Evolutionary conservation across 2,329 filamentous ascomycete species (phyloP), one percentile per base, ranked within the genome.

Genomic region (Pseudogymnoascus sp.): DNA sequence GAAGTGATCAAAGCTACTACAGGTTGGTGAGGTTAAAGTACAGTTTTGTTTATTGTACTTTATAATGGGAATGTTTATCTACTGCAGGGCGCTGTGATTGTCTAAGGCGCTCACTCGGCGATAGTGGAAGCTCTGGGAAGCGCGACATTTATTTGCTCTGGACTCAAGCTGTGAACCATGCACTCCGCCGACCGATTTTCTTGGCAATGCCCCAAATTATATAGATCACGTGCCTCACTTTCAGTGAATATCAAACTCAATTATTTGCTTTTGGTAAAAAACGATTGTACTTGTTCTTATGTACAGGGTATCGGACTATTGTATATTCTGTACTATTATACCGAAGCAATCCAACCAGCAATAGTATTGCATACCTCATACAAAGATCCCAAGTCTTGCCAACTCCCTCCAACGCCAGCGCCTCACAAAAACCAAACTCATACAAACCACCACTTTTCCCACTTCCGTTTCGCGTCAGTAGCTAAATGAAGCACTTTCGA

Each of bases 401-500:
- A 64, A 59, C 62, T 59, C 30, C 30, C 30, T 12, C 61, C 59
- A 58, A 61, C 57, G 57, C 58, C 61, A 13, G 39, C 58, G 38
- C 45, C 45, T 12, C 45, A 2, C 19, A 30, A 52, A 30, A 52
- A 52, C 26, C 45, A 10, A 52, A 12, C 13, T 52, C 45, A 52
- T 52, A 52, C 45, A 52, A 48, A 28, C 26, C 45, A 52, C 8
- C 13, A 13, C 30, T 30, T 12, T 12, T 30, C 41, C 23, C n/a
- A 13, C 41, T 52, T 30, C 26, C 45, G 45, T 52, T 52, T 30
- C 45, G 35, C 38, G 58, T 52, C 45, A 52, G 33, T 39, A 66
- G 67, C 69, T 67, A 67, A 68, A 67, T 66, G 70, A 71, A 71
- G 70, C 70, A 68, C 70, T 71, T 71, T 71, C 70, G 64, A 68